Evolutionary conservation across 1,139 yeast species (phyloP).

Genomic region (Kluyveromyces sp.): DNA sequence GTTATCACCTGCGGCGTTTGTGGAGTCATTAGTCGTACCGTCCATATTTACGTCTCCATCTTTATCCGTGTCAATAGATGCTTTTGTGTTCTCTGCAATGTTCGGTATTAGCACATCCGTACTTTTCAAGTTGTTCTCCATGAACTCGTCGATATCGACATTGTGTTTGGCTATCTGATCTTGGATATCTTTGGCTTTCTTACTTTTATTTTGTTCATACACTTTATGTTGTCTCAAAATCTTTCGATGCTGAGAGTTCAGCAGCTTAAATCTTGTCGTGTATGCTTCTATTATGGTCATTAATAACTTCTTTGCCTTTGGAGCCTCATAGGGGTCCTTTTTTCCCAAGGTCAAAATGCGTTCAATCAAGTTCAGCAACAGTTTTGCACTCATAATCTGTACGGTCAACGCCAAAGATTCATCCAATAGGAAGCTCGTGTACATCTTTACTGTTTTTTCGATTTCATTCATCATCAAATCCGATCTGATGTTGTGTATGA

Average conservation of each 20-base stretch:
- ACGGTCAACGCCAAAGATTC: conserved; percentile 80
- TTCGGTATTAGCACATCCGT: conserved; percentile 7
- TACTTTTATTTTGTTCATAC: conserved; percentile 38
- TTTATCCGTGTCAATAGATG: conserved; percentile 8
- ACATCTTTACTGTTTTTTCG: conserved; percentile 80
- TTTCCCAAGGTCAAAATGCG: conserved; percentile 78
- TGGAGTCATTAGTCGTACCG: not conserved
- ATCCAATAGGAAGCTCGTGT: conserved; percentile 76
- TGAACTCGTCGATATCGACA: conserved; percentile 24
- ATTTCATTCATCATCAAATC: conserved; percentile 80
- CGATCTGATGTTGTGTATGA: conserved; percentile 84
- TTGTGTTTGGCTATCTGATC: conserved; percentile 20
- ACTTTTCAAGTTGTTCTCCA: conserved; percentile 18
- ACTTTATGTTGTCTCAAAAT: conserved; percentile 58
- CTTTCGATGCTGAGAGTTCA: conserved; percentile 64
- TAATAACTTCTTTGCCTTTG: conserved; percentile 61
- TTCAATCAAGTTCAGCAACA: conserved; percentile 80
- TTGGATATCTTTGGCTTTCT: conserved; percentile 20
- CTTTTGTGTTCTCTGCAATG: not conserved
- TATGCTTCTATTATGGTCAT: conserved; percentile 82
- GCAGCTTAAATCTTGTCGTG: conserved; percentile 70
- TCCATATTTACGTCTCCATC: conserved; percentile 31
- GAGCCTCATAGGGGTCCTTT: conserved; percentile 55
- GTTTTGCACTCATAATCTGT: conserved; percentile 94
- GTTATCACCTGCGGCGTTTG: not conserved